Percentiles rank a stretch among this genome's conserved stretches.
phyloP scores from a whole-genome alignment of 176 grass and related monocot species.

The Aechmea fasciata region DNA sequence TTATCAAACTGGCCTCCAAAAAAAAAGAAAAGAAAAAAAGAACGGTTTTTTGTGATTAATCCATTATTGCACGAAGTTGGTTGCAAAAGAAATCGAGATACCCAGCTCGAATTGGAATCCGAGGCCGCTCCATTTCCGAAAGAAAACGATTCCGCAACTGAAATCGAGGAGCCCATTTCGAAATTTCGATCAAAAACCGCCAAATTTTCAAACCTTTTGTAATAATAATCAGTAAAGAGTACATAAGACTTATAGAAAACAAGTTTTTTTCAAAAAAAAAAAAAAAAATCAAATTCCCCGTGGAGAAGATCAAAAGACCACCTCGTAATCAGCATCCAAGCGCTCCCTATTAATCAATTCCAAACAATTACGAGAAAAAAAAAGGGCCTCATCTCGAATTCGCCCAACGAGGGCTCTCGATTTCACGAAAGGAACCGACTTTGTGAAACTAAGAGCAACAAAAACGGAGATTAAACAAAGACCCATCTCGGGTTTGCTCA shows the following conservation, averaged over 20 bases:
- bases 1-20: slow-evolving; percentile 15
- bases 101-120: slow-evolving; percentile 30
- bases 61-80: not conserved
- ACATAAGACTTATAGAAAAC: slow-evolving; percentile 3
- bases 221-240: slow-evolving; percentile 2
- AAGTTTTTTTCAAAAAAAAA: not conserved
- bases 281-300: not conserved
- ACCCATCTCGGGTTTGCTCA: slow-evolving; percentile 13
- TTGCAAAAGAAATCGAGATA: slow-evolving; percentile 32
- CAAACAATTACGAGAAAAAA: not conserved
- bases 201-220: slow-evolving; percentile 10
- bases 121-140: slow-evolving; percentile 15
- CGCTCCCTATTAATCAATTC: slow-evolving; percentile 4
- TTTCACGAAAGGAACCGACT: slow-evolving; percentile 29
- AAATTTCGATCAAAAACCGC: slow-evolving; percentile 37
- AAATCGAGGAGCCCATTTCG: slow-evolving; percentile 36
- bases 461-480: slow-evolving; percentile 14
- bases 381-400: slow-evolving; percentile 1
- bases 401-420: slow-evolving; percentile 23
- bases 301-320: not conserved
- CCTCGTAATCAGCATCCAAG: slow-evolving; percentile 10
- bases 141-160: slow-evolving; percentile 24
- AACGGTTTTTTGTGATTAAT: slow-evolving; percentile 27
- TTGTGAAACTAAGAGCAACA: slow-evolving; percentile 15
- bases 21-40: slow-evolving; percentile 14